Base-by-base conservation (phyloP, 768 basidiomycete species). In the Rubroboletus satanas region DNA sequence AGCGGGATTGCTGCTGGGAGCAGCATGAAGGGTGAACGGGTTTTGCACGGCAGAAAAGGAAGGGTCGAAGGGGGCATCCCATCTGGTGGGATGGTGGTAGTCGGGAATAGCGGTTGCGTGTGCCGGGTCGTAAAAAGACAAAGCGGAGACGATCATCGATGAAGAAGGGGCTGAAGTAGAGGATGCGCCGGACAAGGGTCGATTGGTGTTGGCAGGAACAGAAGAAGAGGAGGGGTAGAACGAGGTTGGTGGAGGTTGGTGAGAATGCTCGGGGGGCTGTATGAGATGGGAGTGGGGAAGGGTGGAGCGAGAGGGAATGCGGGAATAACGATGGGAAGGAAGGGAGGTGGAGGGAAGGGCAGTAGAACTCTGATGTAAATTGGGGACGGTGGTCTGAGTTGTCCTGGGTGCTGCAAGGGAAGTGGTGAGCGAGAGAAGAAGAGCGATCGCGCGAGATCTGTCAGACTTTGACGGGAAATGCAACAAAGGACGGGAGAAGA, bases 71-170 rank as follows among this genome's bases (percentile, higher is more conserved):
- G 54, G 59, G 4, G 41, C 33, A 17, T 57, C 43, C 65, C 60
- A 71, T 57, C 49, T 71, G 18, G 69, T 64, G 74, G 77, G 75
- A 42, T 75, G 73, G 48, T 77, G 76, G 61, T 80, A 81, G 49
- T 77, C 72, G 2, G 56, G 66, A 48, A 57, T 68, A 62, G 69
- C 51, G 21, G 64, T 61, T n/a, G 68, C 62, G 4, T 73, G 71
- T 18, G 77, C 69, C 6, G 81, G 72, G 51, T 81, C 80, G 63
- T 83, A 84, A 61, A 82, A 81, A 7, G 80, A 75, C 9, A 80
- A 73, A 0, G 75, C 73, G 15, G 82, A 75, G 36, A 79, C 78
- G 57, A 84, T 83, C 83, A 84, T 83, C 38, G 62, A 52, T 7
- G 62, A 31, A 2, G 52, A 12, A 23, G 57, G 36, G 1, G 62